Evolutionary conservation across 495 filamentous ascomycete species (phyloP).

Genomic region (Baudoinia panamericana): DNA sequence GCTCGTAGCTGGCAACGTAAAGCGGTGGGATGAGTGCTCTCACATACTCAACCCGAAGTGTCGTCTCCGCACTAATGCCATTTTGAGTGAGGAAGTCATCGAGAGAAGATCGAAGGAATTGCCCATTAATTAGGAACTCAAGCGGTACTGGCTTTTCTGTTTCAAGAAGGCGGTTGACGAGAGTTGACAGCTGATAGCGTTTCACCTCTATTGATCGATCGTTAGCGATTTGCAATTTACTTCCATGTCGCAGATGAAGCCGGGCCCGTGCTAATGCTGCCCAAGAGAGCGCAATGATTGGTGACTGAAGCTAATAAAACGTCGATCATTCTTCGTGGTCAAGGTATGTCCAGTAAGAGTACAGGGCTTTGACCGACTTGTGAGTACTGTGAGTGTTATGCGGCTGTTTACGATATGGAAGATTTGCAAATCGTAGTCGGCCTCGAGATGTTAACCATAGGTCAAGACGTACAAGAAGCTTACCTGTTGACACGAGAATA

Average conservation of each 20-base stretch:
- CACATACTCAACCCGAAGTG: slow-evolving; percentile 81
- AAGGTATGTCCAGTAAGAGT: no score
- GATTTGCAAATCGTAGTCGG: no score
- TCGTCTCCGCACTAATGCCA: slow-evolving; percentile 77
- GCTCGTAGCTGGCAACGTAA: slow-evolving; percentile 76
- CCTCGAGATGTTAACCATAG: no score
- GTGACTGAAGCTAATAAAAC: no score
- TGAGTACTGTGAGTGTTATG: no score
- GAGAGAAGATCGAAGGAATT: slow-evolving; percentile 74
- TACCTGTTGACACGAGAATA: slow-evolving; percentile 53
- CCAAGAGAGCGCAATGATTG: no score
- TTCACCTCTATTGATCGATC: slow-evolving; percentile 49
- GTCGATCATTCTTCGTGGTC: no score
- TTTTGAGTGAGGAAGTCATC: slow-evolving; percentile 76
- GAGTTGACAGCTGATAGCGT: slow-evolving; percentile 78
- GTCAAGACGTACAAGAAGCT: no score
- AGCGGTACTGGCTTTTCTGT: slow-evolving; percentile 72
- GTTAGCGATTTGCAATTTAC: neutral
- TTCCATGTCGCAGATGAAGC: neutral
- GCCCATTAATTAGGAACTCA: slow-evolving; percentile 88
- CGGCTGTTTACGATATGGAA: no score
- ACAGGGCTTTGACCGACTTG: no score
- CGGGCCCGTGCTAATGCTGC: no score
- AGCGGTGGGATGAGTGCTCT: slow-evolving; percentile 76
- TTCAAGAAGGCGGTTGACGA: slow-evolving; percentile 83